A percentile compares a stretch with the other conserved stretches of the same genome.
phyloP scores from a whole-genome alignment of 805 yeast species.

The Saccharomycodes ludwigii region DNA sequence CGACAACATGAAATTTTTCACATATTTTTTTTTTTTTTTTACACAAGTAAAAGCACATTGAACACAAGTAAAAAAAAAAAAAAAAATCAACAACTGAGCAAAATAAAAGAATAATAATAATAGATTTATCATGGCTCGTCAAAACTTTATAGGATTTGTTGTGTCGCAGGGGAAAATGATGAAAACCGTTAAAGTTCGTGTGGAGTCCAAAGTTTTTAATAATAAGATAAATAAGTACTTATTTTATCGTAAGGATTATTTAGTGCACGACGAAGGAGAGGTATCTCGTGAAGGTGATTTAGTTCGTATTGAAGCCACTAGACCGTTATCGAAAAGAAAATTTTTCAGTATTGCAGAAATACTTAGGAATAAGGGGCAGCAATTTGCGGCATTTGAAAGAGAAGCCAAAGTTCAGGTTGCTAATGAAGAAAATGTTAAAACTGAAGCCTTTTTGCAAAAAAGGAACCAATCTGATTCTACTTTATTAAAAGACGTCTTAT shows the following conservation, averaged over 20 bases:
- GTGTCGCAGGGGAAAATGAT: slow-evolving; percentile 93
- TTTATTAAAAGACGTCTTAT: slow-evolving; percentile 16
- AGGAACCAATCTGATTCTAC: slow-evolving; percentile 20
- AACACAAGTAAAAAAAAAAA: too few species aligned
- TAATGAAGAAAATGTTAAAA: slow-evolving; percentile 50
- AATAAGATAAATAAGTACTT: slow-evolving; percentile 62
- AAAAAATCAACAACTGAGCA: too few species aligned
- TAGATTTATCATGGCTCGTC: slow-evolving; percentile 56
- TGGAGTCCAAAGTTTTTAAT: slow-evolving; percentile 65
- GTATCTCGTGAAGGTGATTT: slow-evolving; percentile 90
- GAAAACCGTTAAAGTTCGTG: slow-evolving; percentile 89
- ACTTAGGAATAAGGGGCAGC: slow-evolving; percentile 80
- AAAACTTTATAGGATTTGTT: slow-evolving; percentile 83
- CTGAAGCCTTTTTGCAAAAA: slow-evolving; percentile 40
- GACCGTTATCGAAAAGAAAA: slow-evolving; percentile 74
- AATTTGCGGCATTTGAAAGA: slow-evolving; percentile 67
- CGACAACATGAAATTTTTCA: not conserved
- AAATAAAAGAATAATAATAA: too few species aligned
- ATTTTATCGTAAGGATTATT: slow-evolving; percentile 64
- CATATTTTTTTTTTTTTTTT: not conserved
- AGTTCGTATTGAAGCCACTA: slow-evolving; percentile 81
- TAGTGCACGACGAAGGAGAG: slow-evolving; percentile 90
- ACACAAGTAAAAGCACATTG: too few species aligned
- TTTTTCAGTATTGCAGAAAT: slow-evolving; percentile 88
- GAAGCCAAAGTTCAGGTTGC: slow-evolving; percentile 59